phyloP scores from a whole-genome alignment of 805 yeast genomes.

The Kregervanrija fluxuum region DNA sequence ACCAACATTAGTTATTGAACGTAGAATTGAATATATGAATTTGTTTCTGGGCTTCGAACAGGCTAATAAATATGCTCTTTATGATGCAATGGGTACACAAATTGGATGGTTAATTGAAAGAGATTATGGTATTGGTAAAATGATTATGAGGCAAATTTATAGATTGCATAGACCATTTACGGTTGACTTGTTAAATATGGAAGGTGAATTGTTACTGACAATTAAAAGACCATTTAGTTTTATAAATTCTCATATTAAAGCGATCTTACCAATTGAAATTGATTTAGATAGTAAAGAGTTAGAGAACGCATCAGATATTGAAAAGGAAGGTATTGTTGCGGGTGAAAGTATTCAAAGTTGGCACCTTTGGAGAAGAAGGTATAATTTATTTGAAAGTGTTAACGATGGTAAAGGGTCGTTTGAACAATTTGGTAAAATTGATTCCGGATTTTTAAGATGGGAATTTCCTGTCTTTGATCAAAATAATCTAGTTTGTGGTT shows the following conservation, averaged over 20 bases:
- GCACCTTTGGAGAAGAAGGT: slow-evolving; percentile 91
- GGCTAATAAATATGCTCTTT: slow-evolving; percentile 68
- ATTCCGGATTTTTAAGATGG: slow-evolving; percentile 80
- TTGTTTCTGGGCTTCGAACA: slow-evolving; percentile 87
- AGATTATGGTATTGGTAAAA: slow-evolving; percentile 61
- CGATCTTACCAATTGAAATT: slow-evolving; percentile 48
- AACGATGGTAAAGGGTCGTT: slow-evolving; percentile 32
- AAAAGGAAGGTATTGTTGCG: slow-evolving; percentile 41
- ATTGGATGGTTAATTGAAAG: slow-evolving; percentile 80
- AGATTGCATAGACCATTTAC: slow-evolving; percentile 81
- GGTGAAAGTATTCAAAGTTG: slow-evolving; percentile 91
- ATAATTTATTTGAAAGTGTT: slow-evolving; percentile 59
- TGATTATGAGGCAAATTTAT: slow-evolving; percentile 76
- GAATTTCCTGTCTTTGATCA: slow-evolving; percentile 72
- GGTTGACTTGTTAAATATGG: slow-evolving; percentile 61
- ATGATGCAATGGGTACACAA: slow-evolving; percentile 66
- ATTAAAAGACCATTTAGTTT: slow-evolving; percentile 80
- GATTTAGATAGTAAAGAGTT: slow-evolving; percentile 23
- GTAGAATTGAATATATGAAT: slow-evolving; percentile 85
- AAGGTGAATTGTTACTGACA: slow-evolving; percentile 53
- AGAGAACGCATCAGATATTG: slow-evolving; percentile 15
- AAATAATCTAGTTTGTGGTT: slow-evolving; percentile 51
- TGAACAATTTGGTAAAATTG: slow-evolving; percentile 80
- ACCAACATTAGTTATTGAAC: slow-evolving; percentile 81
- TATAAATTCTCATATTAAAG: slow-evolving; percentile 82